phyloP scores from a whole-genome alignment of 495 filamentous ascomycete genomes.

The Penicillium lagena region DNA sequence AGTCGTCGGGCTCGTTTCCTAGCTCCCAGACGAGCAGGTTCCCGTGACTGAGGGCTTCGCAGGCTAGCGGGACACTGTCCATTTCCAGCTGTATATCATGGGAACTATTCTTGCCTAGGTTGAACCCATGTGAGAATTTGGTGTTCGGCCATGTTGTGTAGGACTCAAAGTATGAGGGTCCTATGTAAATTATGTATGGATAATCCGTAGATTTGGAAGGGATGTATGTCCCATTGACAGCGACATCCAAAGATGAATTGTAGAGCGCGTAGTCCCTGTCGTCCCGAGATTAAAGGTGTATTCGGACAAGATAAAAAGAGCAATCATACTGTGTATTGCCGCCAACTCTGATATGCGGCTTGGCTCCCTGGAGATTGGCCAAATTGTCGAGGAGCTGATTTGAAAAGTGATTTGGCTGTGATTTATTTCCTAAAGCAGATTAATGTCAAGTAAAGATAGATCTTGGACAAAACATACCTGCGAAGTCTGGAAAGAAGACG shows the following conservation, averaged over 20 bases:
- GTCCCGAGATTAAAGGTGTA: neutral
- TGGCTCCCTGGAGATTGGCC: conserved; percentile 5
- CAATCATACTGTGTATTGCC: conserved; percentile 17
- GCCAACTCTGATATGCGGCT: conserved; percentile 14
- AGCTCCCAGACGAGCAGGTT: conserved; percentile 54
- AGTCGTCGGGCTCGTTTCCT: conserved; percentile 66
- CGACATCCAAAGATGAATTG: conserved; percentile 14
- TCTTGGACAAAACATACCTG: neutral
- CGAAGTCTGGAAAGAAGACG: conserved; percentile 16
- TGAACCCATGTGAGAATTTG: conserved; percentile 12
- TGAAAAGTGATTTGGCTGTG: conserved; percentile 15
- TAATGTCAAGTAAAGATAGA: neutral
- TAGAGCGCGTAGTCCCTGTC: conserved; percentile 10
- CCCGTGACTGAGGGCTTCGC: conserved; percentile 47
- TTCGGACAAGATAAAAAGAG: no score
- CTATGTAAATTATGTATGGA: conserved; percentile 9
- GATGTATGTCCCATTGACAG: conserved; percentile 14
- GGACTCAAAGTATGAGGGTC: conserved; percentile 13
- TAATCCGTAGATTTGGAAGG: conserved; percentile 7
- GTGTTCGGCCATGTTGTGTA: conserved; percentile 8
- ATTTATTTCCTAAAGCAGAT: conserved; percentile 13
- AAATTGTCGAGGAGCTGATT: conserved; percentile 13
- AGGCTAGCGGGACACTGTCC: conserved; percentile 52
- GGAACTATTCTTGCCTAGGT: conserved; percentile 8
- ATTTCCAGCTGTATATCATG: conserved; percentile 39